Percentiles rank a stretch among this genome's conserved stretches.
These are phyloP conservation scores for Globomyces sp. DNA, from an alignment of 371 early-diverging fungal genomes.

Conservation along the genomic window DNA sequence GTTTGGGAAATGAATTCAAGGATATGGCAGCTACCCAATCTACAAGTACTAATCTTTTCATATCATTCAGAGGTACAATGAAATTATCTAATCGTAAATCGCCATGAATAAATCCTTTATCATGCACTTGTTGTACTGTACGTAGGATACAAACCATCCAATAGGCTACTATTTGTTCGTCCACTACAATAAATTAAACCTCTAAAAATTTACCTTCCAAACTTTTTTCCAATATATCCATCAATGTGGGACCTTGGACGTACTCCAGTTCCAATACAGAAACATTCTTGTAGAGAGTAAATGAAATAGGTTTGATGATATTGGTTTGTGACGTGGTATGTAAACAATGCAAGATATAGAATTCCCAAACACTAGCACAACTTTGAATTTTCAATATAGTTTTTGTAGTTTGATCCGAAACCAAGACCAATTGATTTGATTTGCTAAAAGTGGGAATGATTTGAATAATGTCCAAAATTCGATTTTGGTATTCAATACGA, in stretches of 20 bases:
- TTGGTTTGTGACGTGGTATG: not conserved
- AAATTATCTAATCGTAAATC: conserved; percentile 44
- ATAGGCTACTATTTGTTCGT: conserved; percentile 40
- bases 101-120: conserved; percentile 40
- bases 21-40: conserved; percentile 42
- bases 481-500: not conserved
- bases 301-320: not conserved
- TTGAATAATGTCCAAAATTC: not conserved
- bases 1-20: conserved; percentile 21
- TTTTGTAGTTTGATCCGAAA: not conserved
- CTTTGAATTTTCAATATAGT: not conserved
- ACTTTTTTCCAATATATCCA: not conserved
- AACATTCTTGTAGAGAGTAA: conserved; percentile 1
- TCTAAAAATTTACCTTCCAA: not conserved
- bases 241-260: not conserved
- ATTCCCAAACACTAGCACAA: conserved; percentile 2
- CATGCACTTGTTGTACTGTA: conserved; percentile 37
- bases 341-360: conserved; percentile 4
- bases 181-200: too few relatives aligned
- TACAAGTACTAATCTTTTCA: conserved; percentile 25
- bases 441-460: not conserved
- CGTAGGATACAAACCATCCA: conserved; percentile 41
- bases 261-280: not conserved
- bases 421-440: not conserved
- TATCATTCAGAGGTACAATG: conserved; percentile 20